Percentiles rank a stretch among this genome's conserved stretches.
Evolutionary conservation across 2,329 filamentous ascomycete species (phyloP).

Genomic region (Madurella fahalii): DNA sequence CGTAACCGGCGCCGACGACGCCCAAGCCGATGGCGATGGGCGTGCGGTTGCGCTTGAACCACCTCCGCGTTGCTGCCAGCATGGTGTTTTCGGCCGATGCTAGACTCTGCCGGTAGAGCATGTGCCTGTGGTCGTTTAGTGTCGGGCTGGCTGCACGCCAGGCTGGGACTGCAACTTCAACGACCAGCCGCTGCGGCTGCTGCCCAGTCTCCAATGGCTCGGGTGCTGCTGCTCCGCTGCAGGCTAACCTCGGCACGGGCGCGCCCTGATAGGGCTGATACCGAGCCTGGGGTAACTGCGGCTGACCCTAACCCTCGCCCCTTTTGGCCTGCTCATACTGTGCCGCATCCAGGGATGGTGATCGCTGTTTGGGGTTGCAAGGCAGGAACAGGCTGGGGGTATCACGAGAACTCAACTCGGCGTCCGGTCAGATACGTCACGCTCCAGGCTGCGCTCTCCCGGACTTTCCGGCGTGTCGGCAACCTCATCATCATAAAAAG

Average conservation of each 20-base stretch:
- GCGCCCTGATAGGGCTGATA: slow-evolving; percentile 20
- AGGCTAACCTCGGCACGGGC: slow-evolving; percentile 19
- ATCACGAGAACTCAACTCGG: too few relatives aligned
- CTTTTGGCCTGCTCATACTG: neutral
- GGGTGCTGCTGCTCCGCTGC: neutral
- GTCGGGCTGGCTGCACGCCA: neutral
- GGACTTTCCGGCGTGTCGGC: too few relatives aligned
- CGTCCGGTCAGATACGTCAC: too few relatives aligned
- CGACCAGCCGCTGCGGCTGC: neutral
- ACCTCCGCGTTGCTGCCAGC: slow-evolving; percentile 73
- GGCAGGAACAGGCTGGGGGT: too few relatives aligned
- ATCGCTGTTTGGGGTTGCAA: neutral
- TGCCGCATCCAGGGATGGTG: neutral
- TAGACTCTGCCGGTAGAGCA: slow-evolving; percentile 2
- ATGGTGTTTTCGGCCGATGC: slow-evolving; percentile 36
- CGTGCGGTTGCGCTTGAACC: slow-evolving; percentile 88
- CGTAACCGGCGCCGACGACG: slow-evolving; percentile 82
- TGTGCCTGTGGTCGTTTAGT: neutral
- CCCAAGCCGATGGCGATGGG: slow-evolving; percentile 84
- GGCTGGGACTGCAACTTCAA: neutral
- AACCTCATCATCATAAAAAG: too few relatives aligned
- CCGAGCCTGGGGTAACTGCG: slow-evolving; percentile 3
- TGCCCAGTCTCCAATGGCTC: neutral
- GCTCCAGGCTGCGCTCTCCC: too few relatives aligned
- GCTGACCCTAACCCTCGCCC: slow-evolving; percentile 10